Base-by-base conservation (phyloP, 2,329 filamentous ascomycete species). In the Alternaria dauci region DNA sequence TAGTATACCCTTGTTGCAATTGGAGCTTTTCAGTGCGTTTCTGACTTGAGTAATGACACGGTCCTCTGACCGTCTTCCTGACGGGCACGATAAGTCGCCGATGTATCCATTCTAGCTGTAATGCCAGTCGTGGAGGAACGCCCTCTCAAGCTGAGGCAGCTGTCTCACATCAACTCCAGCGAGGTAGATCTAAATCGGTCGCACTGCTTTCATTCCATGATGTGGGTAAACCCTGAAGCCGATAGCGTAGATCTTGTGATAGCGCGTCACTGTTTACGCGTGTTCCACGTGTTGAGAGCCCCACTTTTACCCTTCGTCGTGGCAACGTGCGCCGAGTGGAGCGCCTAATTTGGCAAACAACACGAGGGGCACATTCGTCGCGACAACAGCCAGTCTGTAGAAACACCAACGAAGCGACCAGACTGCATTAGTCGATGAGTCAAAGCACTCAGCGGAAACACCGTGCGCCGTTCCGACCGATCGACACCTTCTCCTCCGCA, bases 401-500 rank as follows among this genome's bases (percentile, higher is more conserved):
- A 26, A 55, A 41, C 26, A 26, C 32, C 26, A 9, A 11, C 28
- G 4, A 7, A 48, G 30, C 5, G n/a, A 51, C 44, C 25, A 41
- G 50, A 32, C 55, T 39, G 18, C 20, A 44, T n/a, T 32, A 42
- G 61, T 52, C 42, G 30, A 78, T 76, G 74, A 73, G 58, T 58
- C 39, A 53, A 34, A 68, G 23, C 43, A 70, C 68, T 41, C 68
- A 71, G 14, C 66, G 61, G 25, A 78, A 75, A 57, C 62, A 76
- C 54, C 70, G 73, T 54, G 71, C 73, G 36, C 70, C 72, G 18
- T 76, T 74, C 43, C 72, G 71, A 46, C 76, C 74, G 8, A 56
- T 77, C 44, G 68, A 79, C 58, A 78, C 73, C 5, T 65, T 78
- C 7, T 68, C 72, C 8, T 77, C 73, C 14, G 68, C 71, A 9